Base-by-base conservation (phyloP, 495 filamentous ascomycete genomes). In the Penicillium canescens region DNA sequence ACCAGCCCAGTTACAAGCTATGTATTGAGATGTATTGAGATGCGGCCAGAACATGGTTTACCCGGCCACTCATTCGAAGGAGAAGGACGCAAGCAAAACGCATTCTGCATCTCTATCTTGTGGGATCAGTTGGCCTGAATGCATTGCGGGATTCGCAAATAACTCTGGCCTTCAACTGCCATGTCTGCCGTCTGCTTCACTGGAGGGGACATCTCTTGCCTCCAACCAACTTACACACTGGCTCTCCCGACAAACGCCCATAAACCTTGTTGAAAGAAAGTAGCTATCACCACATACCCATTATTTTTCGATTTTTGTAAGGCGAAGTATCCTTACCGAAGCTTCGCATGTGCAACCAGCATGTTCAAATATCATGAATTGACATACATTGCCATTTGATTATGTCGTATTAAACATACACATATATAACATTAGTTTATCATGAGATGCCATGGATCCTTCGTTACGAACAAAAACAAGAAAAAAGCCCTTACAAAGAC, bases 401-500 rank as follows among this genome's bases (percentile, higher is more conserved):
- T 52, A 46, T 38, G 18, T 52, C 47, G 35, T 53, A 53, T 59
- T 54, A 56, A 46, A 51, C 37, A 24, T 55, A 45, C 43, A 50
- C 43, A 42, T 38, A 50, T 34, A 55, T 59, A 37, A 14, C 20
- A 37, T 37, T 37, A 23, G 36, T 31, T 18, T 48, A 44, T 35
- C 42, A 59, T 62, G 42, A 48, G 35, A 31, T 10, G 42, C 26
- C 45, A 45, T 56, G 48, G 20, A 56, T 37, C 18, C 14, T 39
- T 49, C 26, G 20, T 49, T 11, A 12, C 44, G 14, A 33, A 13
- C 11, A 10, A 11, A 42, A 20, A 33, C 13, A 34, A 4, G 28
- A 5, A 20, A 46, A 40, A 37, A 16, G 33, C 10, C 54, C 39
- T 57, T 50, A 70, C 50, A 72, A 45, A 11, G 59, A 60, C 37